These are phyloP conservation scores for Paraphaeosphaeria sporulosa DNA, from an alignment of 2,329 filamentous ascomycete genomes.

Conservation along the genomic window DNA sequence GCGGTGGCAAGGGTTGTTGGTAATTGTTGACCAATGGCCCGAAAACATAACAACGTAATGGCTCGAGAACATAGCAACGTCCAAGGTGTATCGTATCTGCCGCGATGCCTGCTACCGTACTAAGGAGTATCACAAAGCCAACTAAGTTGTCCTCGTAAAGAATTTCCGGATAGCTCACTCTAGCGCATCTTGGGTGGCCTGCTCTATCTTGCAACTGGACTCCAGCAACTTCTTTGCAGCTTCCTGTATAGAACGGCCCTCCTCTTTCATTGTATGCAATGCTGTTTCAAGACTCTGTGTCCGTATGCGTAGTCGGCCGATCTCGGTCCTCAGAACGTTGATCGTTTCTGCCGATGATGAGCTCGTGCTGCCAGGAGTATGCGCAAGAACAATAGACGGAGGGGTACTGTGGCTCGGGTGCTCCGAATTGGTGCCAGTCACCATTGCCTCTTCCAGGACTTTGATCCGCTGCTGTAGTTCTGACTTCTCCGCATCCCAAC, in stretches of 20 bases:
- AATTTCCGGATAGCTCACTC: not conserved
- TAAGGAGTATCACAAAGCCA: not conserved
- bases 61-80: not conserved
- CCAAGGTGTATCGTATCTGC: not conserved
- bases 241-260: conserved; percentile 38
- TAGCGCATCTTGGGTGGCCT: conserved; percentile 21
- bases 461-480: conserved; percentile 47
- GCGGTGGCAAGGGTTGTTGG: not conserved
- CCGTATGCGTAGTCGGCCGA: conserved; percentile 37
- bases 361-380: conserved; percentile 6
- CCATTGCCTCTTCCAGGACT: conserved; percentile 47
- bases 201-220: conserved; percentile 36
- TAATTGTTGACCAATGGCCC: not conserved
- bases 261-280: conserved; percentile 35
- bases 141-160: not conserved
- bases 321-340: conserved; percentile 41
- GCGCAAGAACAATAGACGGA: conserved; percentile 13
- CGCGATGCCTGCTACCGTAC: not conserved
- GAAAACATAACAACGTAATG: not conserved
- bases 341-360: conserved; percentile 35
- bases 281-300: conserved; percentile 38
- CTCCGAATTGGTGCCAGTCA: conserved; percentile 23
- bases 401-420: conserved; percentile 1
- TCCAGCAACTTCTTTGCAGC: conserved; percentile 36
- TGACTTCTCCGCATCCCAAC: conserved; percentile 51